Evolutionary conservation across 148 eudicot species (phyloP).

Genomic region (Cornus florida): DNA sequence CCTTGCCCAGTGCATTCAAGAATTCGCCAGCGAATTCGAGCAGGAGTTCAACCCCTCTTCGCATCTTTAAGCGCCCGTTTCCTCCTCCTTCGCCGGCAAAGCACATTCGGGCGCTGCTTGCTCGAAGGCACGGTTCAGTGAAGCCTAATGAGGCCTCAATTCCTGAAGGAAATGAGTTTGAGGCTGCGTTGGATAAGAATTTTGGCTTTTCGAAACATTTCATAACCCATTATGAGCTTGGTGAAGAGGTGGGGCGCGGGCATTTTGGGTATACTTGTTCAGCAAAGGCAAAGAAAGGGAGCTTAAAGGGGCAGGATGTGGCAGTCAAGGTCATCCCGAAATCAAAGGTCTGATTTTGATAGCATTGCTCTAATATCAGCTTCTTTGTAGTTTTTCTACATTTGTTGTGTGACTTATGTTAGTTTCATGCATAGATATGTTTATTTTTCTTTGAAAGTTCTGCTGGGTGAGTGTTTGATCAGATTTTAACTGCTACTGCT

Average conservation of each 20-base stretch:
- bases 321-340: conserved; percentile 98
- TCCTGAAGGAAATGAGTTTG: conserved; percentile 86
- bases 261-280: conserved; percentile 95
- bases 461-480: conserved; percentile 15
- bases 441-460: neutral
- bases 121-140: conserved; percentile 81
- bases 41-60: conserved; percentile 72
- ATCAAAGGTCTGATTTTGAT: conserved; percentile 58
- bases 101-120: conserved; percentile 82
- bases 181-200: conserved; percentile 78
- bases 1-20: conserved; percentile 70
- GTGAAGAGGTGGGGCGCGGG: conserved; percentile 90
- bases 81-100: conserved; percentile 97
- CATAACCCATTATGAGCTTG: conserved; percentile 64
- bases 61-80: conserved; percentile 77
- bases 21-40: conserved; percentile 83
- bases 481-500: neutral
- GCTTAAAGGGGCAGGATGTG: conserved; percentile 80
- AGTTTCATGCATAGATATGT: neutral
- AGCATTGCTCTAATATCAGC: neutral
- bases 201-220: conserved; percentile 84
- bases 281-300: conserved; percentile 79
- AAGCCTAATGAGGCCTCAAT: conserved; percentile 92
- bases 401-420: neutral
- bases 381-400: neutral